Evolutionary conservation across 306 rosid species (phyloP).

Genomic region (Corylus americana): DNA sequence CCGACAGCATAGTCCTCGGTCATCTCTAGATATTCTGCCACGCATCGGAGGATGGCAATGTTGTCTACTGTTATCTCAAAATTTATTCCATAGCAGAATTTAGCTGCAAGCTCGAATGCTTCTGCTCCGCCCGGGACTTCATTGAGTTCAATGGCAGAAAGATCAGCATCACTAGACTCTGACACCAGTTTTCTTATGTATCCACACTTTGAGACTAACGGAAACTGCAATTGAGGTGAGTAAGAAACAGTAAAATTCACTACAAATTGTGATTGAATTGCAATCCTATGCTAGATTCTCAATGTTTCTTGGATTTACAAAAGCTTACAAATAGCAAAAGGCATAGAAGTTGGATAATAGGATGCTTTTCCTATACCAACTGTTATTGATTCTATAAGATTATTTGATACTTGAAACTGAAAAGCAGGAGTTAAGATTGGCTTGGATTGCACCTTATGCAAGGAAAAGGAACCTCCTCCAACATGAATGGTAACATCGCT

Average conservation of each 20-base stretch:
- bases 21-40: constrained; percentile 91
- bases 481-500: constrained; percentile 73
- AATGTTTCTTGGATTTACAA: constrained; percentile 11
- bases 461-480: constrained; percentile 76
- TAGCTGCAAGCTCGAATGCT: constrained; percentile 92
- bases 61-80: constrained; percentile 79
- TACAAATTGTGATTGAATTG: neutral
- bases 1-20: constrained; percentile 82
- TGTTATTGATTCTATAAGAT: neutral
- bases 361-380: neutral
- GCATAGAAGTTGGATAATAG: neutral
- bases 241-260: constrained; percentile 21
- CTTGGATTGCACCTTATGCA: constrained; percentile 74
- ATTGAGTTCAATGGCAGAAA: constrained; percentile 54
- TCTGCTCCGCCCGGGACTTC: constrained; percentile 89
- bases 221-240: constrained; percentile 60
- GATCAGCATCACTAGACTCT: constrained; percentile 66
- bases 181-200: constrained; percentile 71
- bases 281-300: constrained; percentile 6
- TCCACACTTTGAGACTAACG: constrained; percentile 88
- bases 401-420: constrained; percentile 18
- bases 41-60: constrained; percentile 77
- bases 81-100: constrained; percentile 93
- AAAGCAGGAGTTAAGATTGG: constrained; percentile 9
- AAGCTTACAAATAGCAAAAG: neutral